Base-by-base conservation (phyloP, 106 monocot species). In the Ottelia alismoides region DNA sequence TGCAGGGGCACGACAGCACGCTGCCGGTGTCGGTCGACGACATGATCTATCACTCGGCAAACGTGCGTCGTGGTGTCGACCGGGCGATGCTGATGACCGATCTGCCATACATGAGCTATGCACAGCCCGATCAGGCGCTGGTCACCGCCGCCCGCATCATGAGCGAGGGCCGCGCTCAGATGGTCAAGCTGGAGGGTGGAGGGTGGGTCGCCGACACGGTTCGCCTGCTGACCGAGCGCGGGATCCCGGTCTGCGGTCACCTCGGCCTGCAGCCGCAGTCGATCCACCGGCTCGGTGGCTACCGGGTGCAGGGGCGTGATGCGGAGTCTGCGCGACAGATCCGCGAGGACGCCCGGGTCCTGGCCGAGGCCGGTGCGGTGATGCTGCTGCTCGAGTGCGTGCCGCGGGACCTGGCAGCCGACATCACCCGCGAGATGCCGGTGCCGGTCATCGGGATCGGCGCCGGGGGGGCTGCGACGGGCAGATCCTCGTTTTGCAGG, bases 221-320 rank as follows among this genome's bases (percentile, higher is more conserved):
- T 14, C 9, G 14, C 9, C 9, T 14, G 9, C 5, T 40, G 9
- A 4, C 9, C 35, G 9, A 14, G 9, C 9, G 9, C 35, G 35
- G 35, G 9, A 40, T 40, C 14, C 9, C 35, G 9, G 35, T 40
- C 35, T 6, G 5, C 9, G 35, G 9, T 5, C 35, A 40, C 35
- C 5, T 40, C 35, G 35, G 35, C 35, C 5, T 40, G 35, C 35
- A 6, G 35, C 35, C 35, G 35, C 35, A 40, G 35, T 14, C 9
- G 9, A 14, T 40, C 35, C 5, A 40, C 9, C 9, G 14, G 14
- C 9, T 6, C 9, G 55, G 77, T 64, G 53, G 58, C 84, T 22
- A 77, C 84, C 27, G 31, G 62, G 10, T 70, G 71, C 25, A 78
- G 74, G 53, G 22, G 63, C 19, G 30, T 26, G 22, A 89, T 89